Evolutionary conservation across 768 basidiomycete genomes (phyloP), one percentile per base, ranked within the genome.

Genomic region (Xerocomellus intermedius): DNA sequence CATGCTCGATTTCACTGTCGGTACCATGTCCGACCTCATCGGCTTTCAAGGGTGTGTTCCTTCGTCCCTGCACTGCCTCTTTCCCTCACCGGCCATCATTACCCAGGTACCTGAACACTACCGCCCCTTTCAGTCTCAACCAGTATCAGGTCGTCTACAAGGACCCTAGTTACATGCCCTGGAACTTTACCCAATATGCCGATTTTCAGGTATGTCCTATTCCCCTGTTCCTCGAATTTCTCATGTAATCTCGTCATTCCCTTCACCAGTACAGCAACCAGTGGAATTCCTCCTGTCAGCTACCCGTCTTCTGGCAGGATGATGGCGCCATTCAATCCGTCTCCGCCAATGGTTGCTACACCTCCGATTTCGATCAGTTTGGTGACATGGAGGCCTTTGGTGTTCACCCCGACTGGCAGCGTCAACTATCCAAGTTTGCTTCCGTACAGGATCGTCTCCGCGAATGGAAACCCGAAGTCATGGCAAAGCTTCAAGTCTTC

Each of bases 311-410:
- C 64, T 96, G 91, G 89, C 71, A 80, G 42, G 85, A 94, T 47
- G 82, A 87, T 58, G 94, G 89, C 22, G 78, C 79, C 0, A 74
- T 83, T 47, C 59, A 64, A 26, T 2, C 54, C 7, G 75, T 90
- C n/a, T 73, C 84, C 51, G 73, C 77, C 14, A 73, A 79, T 47
- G 94, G 94, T 19, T 97, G 94, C 70, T 76, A 86, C 59, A 68
- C 73, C 14, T 94, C 91, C 17, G 92, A 94, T 58, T 95, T 96
- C 62, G 94, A 97, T 72, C 94, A 96, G 57, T 97, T 89, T 62
- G 94, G 94, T 58, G 94, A 97, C 74, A 92, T 93, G 84, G 94
- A 97, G 71, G 94, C 94, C 59, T 96, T 96, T 68, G 94, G 94
- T 86, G 94, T 97, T 30, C 90, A 92, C 73, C 91, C 89, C 42